Evolutionary conservation across 2,329 filamentous ascomycete genomes (phyloP).

Genomic region (Corynespora cassiicola): DNA sequence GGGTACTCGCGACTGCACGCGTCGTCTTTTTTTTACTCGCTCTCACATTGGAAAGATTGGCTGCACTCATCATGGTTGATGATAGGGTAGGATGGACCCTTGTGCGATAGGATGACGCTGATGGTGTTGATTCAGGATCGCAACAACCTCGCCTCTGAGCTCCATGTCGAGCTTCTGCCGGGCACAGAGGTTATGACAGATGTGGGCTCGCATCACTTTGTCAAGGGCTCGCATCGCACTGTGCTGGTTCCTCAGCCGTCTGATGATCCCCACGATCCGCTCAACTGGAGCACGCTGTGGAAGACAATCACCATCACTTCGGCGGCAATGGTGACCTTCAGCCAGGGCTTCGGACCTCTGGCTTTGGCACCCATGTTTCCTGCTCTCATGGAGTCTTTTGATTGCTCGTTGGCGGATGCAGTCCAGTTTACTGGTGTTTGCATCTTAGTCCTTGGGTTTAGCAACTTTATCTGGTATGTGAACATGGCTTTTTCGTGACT

Average conservation of each 20-base stretch:
- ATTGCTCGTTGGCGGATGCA: slow-evolving; percentile 60
- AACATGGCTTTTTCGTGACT: too few species aligned
- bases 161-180: slow-evolving; percentile 61
- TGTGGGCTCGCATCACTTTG: slow-evolving; percentile 68
- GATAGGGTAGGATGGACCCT: too few species aligned
- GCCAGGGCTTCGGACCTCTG: slow-evolving; percentile 62
- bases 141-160: slow-evolving; percentile 57
- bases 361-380: slow-evolving; percentile 66
- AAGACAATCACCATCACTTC: slow-evolving; percentile 59
- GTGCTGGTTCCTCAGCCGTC: slow-evolving; percentile 63
- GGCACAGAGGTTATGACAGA: slow-evolving; percentile 68
- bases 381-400: slow-evolving; percentile 62
- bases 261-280: slow-evolving; percentile 57
- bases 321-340: slow-evolving; percentile 56
- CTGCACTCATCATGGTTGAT: too few species aligned
- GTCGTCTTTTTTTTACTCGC: too few species aligned
- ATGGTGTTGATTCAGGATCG: too few species aligned
- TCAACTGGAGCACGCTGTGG: slow-evolving; percentile 60
- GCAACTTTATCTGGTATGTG: slow-evolving; percentile 64
- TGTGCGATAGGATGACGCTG: too few species aligned
- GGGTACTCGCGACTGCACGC: too few species aligned
- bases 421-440: slow-evolving; percentile 64
- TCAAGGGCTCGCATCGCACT: slow-evolving; percentile 56
- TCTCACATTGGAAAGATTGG: too few species aligned
- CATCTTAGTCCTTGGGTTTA: slow-evolving; percentile 65